A percentile compares a stretch with the other conserved stretches of the same genome.
Conservation (phyloP, 257 asterid genomes). For the Knoxia roxburghii region DNA sequence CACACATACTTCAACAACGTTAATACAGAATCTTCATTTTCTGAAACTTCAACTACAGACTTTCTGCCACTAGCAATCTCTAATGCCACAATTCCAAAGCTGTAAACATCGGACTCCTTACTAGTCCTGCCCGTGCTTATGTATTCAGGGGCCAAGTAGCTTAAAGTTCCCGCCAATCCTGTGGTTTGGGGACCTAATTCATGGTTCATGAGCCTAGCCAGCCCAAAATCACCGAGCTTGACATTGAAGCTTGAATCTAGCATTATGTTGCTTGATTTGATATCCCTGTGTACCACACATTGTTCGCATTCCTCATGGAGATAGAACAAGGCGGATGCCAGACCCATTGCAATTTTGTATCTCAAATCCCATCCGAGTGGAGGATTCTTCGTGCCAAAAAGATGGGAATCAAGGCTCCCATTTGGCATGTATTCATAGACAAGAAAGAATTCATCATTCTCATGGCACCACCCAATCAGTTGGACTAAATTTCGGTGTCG, state of each 20-base stretch:
- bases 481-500: slow-evolving; percentile 37
- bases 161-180: slow-evolving; percentile 29
- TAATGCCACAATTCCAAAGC: slow-evolving; percentile 31
- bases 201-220: slow-evolving; percentile 36
- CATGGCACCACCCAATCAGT: slow-evolving; percentile 42
- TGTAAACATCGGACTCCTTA: slow-evolving; percentile 33
- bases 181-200: slow-evolving; percentile 32
- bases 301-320: slow-evolving; percentile 44
- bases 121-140: slow-evolving; percentile 31
- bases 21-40: slow-evolving; percentile 10
- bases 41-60: slow-evolving; percentile 6
- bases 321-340: slow-evolving; percentile 35
- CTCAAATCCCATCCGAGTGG: slow-evolving; percentile 27
- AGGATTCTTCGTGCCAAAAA: slow-evolving; percentile 23
- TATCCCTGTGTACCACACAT: slow-evolving; percentile 36
- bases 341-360: slow-evolving; percentile 27
- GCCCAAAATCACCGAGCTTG: slow-evolving; percentile 39
- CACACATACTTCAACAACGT: slow-evolving; percentile 31
- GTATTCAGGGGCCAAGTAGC: slow-evolving; percentile 37
- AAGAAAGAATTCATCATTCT: slow-evolving; percentile 31
- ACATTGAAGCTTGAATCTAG: slow-evolving; percentile 30
- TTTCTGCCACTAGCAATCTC: slow-evolving; percentile 32
- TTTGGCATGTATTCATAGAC: slow-evolving; percentile 38
- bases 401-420: slow-evolving; percentile 31
- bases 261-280: slow-evolving; percentile 38